Conservation (phyloP, 2,329 filamentous ascomycete species). For the Cytospora paraplurivora region DNA sequence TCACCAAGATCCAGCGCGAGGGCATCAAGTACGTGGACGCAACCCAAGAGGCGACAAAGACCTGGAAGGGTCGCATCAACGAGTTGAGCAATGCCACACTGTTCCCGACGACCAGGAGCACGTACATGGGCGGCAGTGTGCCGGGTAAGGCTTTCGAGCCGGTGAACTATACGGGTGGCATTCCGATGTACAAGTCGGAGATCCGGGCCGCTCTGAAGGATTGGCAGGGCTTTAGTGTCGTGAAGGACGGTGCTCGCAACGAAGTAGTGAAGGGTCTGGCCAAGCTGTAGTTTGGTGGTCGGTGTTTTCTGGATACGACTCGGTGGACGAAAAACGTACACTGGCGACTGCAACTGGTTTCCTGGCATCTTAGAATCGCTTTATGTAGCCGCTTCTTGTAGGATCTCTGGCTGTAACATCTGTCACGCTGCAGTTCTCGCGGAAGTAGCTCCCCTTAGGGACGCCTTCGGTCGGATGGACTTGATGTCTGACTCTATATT, state of each 20-base stretch:
- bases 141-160: conserved; percentile 57
- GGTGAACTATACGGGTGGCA: conserved; percentile 49
- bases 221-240: conserved; percentile 40
- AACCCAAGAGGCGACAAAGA: conserved; percentile 45
- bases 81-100: conserved; percentile 49
- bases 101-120: conserved; percentile 52
- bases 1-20: conserved; percentile 50
- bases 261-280: not conserved
- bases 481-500: conserved; percentile 13
- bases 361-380: not conserved
- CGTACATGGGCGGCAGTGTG: conserved; percentile 53
- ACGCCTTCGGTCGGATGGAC: not conserved
- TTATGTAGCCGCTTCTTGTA: not conserved
- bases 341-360: not conserved
- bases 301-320: not conserved
- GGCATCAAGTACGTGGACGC: conserved; percentile 54
- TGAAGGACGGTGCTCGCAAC: conserved; percentile 5
- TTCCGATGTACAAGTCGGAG: conserved; percentile 40
- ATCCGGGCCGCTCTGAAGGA: conserved; percentile 40
- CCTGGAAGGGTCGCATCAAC: conserved; percentile 54
- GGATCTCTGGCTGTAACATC: not conserved
- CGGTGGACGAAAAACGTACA: not conserved
- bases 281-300: not conserved
- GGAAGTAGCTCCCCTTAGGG: not conserved
- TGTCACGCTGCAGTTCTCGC: not conserved